Base-by-base conservation (phyloP, 1,284 basidiomycete genomes). In the Mrakiaceae sp. region DNA sequence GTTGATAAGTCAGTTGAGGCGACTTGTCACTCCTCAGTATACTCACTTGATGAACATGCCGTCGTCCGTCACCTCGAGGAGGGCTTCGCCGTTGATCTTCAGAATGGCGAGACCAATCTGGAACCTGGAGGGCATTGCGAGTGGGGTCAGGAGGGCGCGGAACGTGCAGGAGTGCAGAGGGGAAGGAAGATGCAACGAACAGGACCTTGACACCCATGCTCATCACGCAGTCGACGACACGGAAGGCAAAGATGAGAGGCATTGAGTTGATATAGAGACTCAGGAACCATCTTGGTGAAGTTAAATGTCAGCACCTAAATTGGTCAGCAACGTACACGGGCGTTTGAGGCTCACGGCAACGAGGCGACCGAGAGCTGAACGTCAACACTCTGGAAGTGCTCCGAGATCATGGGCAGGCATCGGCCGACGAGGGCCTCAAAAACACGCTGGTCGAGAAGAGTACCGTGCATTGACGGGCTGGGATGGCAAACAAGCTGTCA, bases 181-280 rank as follows among this genome's bases (percentile, higher is more conserved):
- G 27, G 27, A 27, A 27, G 27, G 27, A 27, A 27, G 27, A 27
- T 27, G 27, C 27, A 27, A 27, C 53, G 81, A 98, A 98, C 56
- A 98, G 79, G 11, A 98, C 96, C 72, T 94, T 98, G 2, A 95
- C 92, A 0, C 96, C 96, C 91, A 97, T 98, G 69, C 94, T 94
- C 79, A 98, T 90, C 77, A 99, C 96, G 76, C 96, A 99, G 75
- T 99, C 96, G 2, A 97, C 91, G 72, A 99, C 93, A 57, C 96
- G 85, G 81, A 98, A 98, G 0, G 96, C 95, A 73, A 98, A 98
- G 58, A 98, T 87, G 84, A 98, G 89, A 0, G 96, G 96, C 92
- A 98, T 97, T 71, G 91, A 95, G 78, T 98, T 98, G 78, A 98
- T 98, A 75, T 75, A 93, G 84, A 95, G 78, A 73, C 90, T 92